Base-by-base conservation (phyloP, 1,284 basidiomycete species). In the Trichosporon ovoides region DNA sequence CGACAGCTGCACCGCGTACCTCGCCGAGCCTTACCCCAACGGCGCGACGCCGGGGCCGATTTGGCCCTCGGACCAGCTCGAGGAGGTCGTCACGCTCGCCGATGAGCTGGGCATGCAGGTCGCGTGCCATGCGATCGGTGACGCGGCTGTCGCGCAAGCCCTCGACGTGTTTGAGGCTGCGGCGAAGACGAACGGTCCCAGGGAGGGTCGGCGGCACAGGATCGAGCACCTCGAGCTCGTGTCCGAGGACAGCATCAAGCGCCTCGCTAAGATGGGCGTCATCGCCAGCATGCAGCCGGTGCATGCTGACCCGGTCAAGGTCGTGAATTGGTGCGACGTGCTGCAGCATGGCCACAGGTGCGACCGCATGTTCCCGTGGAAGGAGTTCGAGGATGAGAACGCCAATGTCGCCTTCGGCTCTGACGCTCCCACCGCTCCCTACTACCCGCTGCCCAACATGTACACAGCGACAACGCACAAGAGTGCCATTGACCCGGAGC, bases 171-270 rank as follows among this genome's bases (percentile, higher is more conserved):
- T 69, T 49, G 70, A 69, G 43, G 35, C 38, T 7, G 70, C 69
- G 3, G 54, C 65, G 33, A 24, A 40, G 4, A 35, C 48, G 28
- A 70, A 70, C 57, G 66, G 64, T 7, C 51, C 55, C 18, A 43
- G 52, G 7, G 38, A 52, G n/a, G 20, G 28, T 1, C 56, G 66
- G 4, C 54, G 67, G 19, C 66, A 69, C 56, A 52, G 70, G 1
- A 65, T 72, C 38, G 70, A 72, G 60, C 70, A 72, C 56, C 63
- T 72, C 28, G 70, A 72, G 51, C 56, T 68, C 10, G 63, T 67
- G 20, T 52, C 53, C 7, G 12, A 46, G 10, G 67, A 68, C 19
- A 53, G 55, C 18, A 69, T 72, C 52, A 12, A 46, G 18, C 66
- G 70, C 20, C 38, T 72, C 22, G 57, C 68, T 7, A 38, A 46